Conservation (phyloP, 352 stramenopile species). For the Globisporangium middletonii region DNA sequence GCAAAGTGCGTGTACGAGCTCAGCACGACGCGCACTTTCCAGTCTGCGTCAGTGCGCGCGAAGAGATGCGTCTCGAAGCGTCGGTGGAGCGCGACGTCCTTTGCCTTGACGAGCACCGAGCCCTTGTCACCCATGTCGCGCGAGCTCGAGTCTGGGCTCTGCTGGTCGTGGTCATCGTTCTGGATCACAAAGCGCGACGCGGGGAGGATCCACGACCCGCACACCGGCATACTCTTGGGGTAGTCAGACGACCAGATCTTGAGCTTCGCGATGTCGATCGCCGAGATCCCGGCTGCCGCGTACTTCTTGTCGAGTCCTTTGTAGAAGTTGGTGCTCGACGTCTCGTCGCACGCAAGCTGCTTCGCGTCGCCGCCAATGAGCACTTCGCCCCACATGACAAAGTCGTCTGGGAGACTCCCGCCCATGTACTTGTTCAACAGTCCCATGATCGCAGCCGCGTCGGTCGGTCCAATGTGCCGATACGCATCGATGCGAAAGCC, state of each 20-base stretch:
- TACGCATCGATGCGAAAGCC: slow-evolving; percentile 60
- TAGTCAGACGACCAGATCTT: slow-evolving; percentile 80
- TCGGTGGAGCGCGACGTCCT: slow-evolving; percentile 42
- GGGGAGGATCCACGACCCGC: slow-evolving; percentile 57
- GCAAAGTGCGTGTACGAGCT: slow-evolving; percentile 57
- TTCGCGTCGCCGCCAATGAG: slow-evolving; percentile 28
- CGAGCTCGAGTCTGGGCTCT: slow-evolving; percentile 34
- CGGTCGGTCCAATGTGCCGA: slow-evolving; percentile 55
- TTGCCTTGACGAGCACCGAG: slow-evolving; percentile 48
- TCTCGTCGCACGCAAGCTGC: slow-evolving; percentile 45
- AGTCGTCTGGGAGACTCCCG: slow-evolving; percentile 48
- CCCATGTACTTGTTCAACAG: slow-evolving; percentile 51
- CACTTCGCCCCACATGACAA: slow-evolving; percentile 57
- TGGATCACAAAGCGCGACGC: slow-evolving; percentile 60
- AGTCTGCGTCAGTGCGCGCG: slow-evolving; percentile 44
- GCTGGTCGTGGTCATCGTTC: slow-evolving; percentile 75
- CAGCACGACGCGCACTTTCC: slow-evolving; percentile 62
- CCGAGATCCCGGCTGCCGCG: slow-evolving; percentile 33
- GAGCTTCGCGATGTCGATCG: slow-evolving; percentile 53
- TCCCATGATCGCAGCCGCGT: slow-evolving; percentile 46
- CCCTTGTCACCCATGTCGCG: slow-evolving; percentile 52
- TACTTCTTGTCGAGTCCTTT: slow-evolving; percentile 41
- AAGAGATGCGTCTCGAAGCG: slow-evolving; percentile 61
- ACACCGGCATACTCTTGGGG: slow-evolving; percentile 46
- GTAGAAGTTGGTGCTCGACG: slow-evolving; percentile 63